Evolutionary conservation across 306 rosid genomes (phyloP).

Genomic region (Acacia acuminata): DNA sequence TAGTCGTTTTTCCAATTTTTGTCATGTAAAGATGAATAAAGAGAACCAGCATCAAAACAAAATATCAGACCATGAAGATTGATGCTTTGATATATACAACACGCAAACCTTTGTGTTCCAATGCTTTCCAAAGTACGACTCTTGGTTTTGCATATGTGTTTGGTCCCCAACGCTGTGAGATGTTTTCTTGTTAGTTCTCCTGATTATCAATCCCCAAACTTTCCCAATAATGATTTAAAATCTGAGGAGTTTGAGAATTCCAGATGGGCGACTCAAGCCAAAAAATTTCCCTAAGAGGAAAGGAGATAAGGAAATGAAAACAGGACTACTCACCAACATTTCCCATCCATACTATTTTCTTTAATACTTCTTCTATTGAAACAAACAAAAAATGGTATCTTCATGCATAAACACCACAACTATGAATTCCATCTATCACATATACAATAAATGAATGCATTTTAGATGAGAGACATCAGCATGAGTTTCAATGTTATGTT

Average conservation of each 20-base stretch:
- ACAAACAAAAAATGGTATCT: neutral
- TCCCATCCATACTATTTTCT: slow-evolving; percentile 3
- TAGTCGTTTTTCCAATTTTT: neutral
- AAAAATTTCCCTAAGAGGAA: neutral
- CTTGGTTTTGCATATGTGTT: neutral
- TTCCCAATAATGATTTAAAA: neutral
- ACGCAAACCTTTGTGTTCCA: too few species aligned
- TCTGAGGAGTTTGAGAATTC: neutral
- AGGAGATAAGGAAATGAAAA: neutral
- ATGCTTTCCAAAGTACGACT: too few species aligned
- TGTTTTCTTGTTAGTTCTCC: neutral
- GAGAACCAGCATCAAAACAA: neutral
- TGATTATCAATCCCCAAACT: neutral
- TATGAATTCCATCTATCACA: neutral
- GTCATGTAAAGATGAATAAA: neutral
- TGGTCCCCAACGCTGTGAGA: neutral
- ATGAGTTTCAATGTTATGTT: neutral
- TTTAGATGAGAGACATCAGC: neutral
- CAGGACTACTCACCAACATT: slow-evolving; percentile 4
- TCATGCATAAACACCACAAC: neutral
- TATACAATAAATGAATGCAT: neutral
- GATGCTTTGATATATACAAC: too few species aligned
- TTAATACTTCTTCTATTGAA: neutral
- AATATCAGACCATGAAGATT: too few species aligned
- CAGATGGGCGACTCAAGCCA: neutral